A percentile compares a stretch with the other conserved stretches of the same genome.
Evolutionary conservation across 306 rosid genomes (phyloP).

Genomic region (Bauhinia variegata): DNA sequence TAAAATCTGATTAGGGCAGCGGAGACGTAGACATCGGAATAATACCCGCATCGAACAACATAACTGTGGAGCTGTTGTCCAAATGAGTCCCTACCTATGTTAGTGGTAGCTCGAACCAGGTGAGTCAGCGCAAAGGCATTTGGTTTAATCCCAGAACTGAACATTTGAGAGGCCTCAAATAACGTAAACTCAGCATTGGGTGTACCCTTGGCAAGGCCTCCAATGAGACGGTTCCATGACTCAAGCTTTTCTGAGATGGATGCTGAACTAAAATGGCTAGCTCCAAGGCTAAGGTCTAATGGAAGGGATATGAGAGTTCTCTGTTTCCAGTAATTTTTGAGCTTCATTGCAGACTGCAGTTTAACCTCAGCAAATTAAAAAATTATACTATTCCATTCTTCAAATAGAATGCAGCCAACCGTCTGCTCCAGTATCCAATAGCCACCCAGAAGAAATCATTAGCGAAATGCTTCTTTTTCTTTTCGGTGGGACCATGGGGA

Average conservation of each 20-base stretch:
- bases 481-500: too few species aligned
- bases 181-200: conserved; percentile 30
- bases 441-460: too few species aligned
- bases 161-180: conserved; percentile 35
- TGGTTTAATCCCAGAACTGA: conserved; percentile 44
- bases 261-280: conserved; percentile 1
- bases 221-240: conserved; percentile 25
- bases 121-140: conserved; percentile 53
- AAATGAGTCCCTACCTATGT: conserved; percentile 32
- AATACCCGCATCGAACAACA: conserved; percentile 58
- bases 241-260: background rate
- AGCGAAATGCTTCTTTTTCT: too few species aligned
- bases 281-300: background rate
- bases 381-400: background rate
- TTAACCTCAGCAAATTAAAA: conserved; percentile 39
- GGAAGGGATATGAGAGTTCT: background rate
- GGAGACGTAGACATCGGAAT: conserved; percentile 44
- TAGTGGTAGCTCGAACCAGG: conserved; percentile 47
- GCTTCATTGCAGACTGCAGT: background rate
- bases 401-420: too few species aligned
- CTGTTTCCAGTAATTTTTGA: conserved; percentile 17
- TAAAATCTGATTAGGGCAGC: conserved; percentile 54
- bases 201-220: conserved; percentile 33
- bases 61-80: conserved; percentile 61
- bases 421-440: too few species aligned